A percentile compares a stretch with the other conserved stretches of the same genome.
phyloP scores from a whole-genome alignment of 176 grass and related monocot species.

The bread wheat (Triticum aestivum) region DNA sequence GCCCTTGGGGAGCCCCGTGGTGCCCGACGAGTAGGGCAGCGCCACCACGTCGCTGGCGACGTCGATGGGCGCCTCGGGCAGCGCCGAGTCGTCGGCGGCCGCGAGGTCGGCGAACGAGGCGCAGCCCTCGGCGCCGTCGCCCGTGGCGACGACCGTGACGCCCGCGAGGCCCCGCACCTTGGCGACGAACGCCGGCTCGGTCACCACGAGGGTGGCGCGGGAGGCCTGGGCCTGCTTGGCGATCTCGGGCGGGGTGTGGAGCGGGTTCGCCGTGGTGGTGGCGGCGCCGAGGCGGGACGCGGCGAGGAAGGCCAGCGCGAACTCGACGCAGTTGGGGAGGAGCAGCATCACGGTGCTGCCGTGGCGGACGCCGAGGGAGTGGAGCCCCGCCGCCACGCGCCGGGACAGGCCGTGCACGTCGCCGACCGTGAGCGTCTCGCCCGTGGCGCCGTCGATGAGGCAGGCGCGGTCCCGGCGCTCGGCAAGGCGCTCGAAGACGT shows the following conservation, averaged over 20 bases:
- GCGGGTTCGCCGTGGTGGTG: constrained; percentile 77
- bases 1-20: constrained; percentile 84
- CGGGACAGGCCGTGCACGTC: constrained; percentile 30
- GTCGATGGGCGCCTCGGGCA: constrained; percentile 29
- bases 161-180: constrained; percentile 50
- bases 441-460: constrained; percentile 53
- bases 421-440: constrained; percentile 31
- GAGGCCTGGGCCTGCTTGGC: constrained; percentile 69
- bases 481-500: constrained; percentile 55
- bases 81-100: not conserved
- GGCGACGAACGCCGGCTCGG: constrained; percentile 61
- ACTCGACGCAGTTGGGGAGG: constrained; percentile 68
- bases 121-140: constrained; percentile 40
- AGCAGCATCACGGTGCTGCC: constrained; percentile 69
- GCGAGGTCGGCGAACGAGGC: constrained; percentile 51
- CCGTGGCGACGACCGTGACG: constrained; percentile 58
- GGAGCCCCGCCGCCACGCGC: constrained; percentile 19
- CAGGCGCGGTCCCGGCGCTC: constrained; percentile 40
- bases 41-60: constrained; percentile 53
- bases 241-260: constrained; percentile 79
- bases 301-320: constrained; percentile 70
- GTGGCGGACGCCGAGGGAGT: constrained; percentile 32
- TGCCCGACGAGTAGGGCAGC: constrained; percentile 92
- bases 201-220: constrained; percentile 50
- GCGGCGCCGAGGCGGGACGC: constrained; percentile 61